Evolutionary conservation across 495 filamentous ascomycete genomes (phyloP), one percentile per base, ranked within the genome.

Genomic region (Hypoxylon rickii): DNA sequence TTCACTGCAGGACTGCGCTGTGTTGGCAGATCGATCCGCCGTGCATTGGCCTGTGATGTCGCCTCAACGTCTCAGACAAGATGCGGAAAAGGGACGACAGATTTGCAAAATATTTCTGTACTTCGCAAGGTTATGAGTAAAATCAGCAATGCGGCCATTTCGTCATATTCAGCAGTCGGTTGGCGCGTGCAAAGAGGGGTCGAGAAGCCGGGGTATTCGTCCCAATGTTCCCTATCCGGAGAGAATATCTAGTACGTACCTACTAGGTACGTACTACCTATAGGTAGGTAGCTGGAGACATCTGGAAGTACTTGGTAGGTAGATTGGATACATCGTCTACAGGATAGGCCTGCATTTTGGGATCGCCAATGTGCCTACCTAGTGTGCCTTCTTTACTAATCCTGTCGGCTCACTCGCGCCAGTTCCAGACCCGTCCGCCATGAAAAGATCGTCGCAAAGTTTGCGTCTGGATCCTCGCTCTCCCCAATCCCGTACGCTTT

Each of bases 1-100:
- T 49, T 54, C 41, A 51, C 58, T 64, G 66, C 66, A 66, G 56
- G 59, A 66, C 49, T 56, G 55, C 64, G 66, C 60, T 69, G 63
- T 58, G 66, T 40, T 69, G 66, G 66, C 66, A 66, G 61, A 64
- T 64, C 61, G 61, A 64, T 64, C 60, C 61, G 55, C 38, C 46
- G 21, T 64, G 61, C 61, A 64, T 55, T 34, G 61, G 36, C 42
- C 55, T 63, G 20, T 51, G 46, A 64, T 46, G 50, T 51, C 37
- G 61, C 55, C 55, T 64, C 55, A 55, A 46, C 45, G 38, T 44
- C 44, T 41, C 32, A 36, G 59, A 43, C 26, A 44, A 3, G 44
- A 58, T 44, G 24, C 32, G 19, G 36, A 37, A 48, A 43, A 20
- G 24, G 29, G 39, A 20, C 51, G 26, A 36, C n/a, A 31, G 38